These are phyloP conservation scores for Pleurotus ostreatus DNA, from an alignment of 768 basidiomycete genomes.

Conservation along the genomic window DNA sequence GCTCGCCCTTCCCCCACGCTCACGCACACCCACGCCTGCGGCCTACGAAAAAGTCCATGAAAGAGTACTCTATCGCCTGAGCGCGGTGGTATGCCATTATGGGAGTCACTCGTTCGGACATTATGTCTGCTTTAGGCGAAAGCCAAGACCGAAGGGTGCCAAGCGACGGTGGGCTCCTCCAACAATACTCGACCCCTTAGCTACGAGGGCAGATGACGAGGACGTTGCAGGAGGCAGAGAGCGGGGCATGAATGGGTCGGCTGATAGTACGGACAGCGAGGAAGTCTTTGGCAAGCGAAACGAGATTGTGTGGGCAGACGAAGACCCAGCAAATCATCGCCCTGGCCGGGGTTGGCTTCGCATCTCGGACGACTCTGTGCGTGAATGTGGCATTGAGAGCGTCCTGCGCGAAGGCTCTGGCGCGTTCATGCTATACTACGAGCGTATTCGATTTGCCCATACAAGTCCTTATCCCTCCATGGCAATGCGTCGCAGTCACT, in stretches of 20 bases:
- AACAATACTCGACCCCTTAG: constrained; percentile 32
- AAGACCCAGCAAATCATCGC: constrained; percentile 23
- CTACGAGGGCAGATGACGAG: constrained; percentile 37
- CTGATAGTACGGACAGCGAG: constrained; percentile 2
- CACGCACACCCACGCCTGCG: constrained; percentile 54
- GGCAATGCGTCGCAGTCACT: constrained; percentile 5
- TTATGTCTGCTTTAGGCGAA: constrained; percentile 87
- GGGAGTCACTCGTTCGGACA: constrained; percentile 93
- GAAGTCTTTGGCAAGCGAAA: constrained; percentile 17
- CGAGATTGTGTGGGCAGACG: constrained; percentile 54
- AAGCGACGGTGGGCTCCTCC: constrained; percentile 36
- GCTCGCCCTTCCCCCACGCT: constrained; percentile 28
- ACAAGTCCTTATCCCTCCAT: constrained; percentile 8
- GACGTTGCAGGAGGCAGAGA: constrained; percentile 19
- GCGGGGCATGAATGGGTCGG: constrained; percentile 14
- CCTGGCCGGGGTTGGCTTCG: constrained; percentile 79
- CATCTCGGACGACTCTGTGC: constrained; percentile 81
- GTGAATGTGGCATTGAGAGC: constrained; percentile 68
- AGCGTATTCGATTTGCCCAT: constrained; percentile 39
- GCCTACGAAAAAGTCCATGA: constrained; percentile 36
- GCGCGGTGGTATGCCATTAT: constrained; percentile 88
- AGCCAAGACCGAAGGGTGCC: constrained; percentile 50
- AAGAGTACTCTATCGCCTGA: constrained; percentile 81
- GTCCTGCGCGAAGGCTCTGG: constrained; percentile 68
- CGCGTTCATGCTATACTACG: constrained; percentile 97